phyloP scores from a whole-genome alignment of 345 rosid species.

The Dimocarpus longan region DNA sequence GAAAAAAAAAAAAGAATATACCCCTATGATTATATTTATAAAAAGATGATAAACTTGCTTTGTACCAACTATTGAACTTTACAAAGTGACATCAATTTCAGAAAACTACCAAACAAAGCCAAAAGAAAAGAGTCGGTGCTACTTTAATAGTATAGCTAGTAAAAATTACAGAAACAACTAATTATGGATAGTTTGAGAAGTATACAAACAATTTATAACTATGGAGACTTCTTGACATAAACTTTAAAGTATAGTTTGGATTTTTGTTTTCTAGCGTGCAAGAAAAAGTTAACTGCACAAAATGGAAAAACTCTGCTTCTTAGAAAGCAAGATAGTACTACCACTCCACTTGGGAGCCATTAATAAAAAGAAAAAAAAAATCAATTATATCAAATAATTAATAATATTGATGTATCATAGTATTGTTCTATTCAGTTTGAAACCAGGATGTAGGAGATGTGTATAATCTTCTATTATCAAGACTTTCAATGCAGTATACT shows the following conservation, averaged over 20 bases:
- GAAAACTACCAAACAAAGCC: conserved; percentile 20
- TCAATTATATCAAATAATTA: too few species aligned
- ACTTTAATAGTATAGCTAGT: conserved; percentile 16
- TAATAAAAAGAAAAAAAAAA: too few species aligned
- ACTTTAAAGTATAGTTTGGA: too few species aligned
- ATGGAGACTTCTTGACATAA: too few species aligned
- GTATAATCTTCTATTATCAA: conserved; percentile 19
- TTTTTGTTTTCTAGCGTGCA: too few species aligned
- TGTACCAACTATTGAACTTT: conserved; percentile 24
- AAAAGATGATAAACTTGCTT: conserved; percentile 12
- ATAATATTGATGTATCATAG: too few species aligned
- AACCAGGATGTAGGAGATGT: not conserved
- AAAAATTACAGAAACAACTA: not conserved
- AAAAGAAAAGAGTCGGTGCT: conserved; percentile 14
- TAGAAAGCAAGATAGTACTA: too few species aligned
- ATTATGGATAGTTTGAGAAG: too few species aligned
- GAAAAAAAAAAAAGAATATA: conserved; percentile 7
- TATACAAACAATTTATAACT: too few species aligned
- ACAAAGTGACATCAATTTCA: conserved; percentile 6
- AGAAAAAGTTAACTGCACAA: too few species aligned
- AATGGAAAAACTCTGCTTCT: too few species aligned
- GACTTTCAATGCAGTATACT: conserved; percentile 30
- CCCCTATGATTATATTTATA: not conserved
- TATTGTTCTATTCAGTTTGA: not conserved
- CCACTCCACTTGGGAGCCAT: too few species aligned